Conservation (phyloP, 2,329 filamentous ascomycete species). For the Apiospora aurea region DNA sequence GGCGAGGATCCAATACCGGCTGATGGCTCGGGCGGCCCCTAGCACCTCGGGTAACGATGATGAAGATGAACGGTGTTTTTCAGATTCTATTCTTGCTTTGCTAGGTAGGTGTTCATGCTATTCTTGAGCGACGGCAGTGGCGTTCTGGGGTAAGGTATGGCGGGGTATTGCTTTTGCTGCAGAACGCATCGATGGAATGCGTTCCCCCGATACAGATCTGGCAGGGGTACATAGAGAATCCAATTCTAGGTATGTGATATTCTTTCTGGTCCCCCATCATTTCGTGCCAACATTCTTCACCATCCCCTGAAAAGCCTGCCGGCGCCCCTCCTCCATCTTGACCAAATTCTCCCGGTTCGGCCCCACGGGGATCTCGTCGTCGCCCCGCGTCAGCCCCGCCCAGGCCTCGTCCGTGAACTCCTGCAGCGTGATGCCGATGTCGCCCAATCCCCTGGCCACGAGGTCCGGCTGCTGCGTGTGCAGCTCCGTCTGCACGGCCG, state of each 20-base stretch:
- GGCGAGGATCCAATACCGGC: slow-evolving; percentile 21
- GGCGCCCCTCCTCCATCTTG: slow-evolving; percentile 31
- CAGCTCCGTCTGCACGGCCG: slow-evolving; percentile 56
- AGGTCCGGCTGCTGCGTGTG: slow-evolving; percentile 51
- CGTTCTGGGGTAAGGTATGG: neutral
- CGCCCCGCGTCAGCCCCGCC: slow-evolving; percentile 47
- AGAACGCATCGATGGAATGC: neutral
- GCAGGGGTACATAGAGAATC: neutral
- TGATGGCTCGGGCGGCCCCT: slow-evolving; percentile 10
- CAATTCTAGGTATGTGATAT: too few species aligned
- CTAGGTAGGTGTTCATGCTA: neutral
- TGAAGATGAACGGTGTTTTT: too few species aligned
- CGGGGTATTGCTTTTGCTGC: neutral
- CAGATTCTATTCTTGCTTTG: neutral
- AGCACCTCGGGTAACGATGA: slow-evolving; percentile 19
- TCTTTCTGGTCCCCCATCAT: neutral
- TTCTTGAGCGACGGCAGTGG: neutral
- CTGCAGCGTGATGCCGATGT: slow-evolving; percentile 47
- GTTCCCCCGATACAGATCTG: neutral
- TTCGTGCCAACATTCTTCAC: slow-evolving; percentile 12
- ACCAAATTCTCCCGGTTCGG: slow-evolving; percentile 30
- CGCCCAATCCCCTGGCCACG: slow-evolving; percentile 39
- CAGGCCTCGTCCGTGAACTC: slow-evolving; percentile 56
- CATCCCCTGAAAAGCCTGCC: slow-evolving; percentile 23
- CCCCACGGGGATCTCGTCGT: slow-evolving; percentile 46